phyloP scores from a whole-genome alignment of 257 asterid genomes.

The Handroanthus guayacan region DNA sequence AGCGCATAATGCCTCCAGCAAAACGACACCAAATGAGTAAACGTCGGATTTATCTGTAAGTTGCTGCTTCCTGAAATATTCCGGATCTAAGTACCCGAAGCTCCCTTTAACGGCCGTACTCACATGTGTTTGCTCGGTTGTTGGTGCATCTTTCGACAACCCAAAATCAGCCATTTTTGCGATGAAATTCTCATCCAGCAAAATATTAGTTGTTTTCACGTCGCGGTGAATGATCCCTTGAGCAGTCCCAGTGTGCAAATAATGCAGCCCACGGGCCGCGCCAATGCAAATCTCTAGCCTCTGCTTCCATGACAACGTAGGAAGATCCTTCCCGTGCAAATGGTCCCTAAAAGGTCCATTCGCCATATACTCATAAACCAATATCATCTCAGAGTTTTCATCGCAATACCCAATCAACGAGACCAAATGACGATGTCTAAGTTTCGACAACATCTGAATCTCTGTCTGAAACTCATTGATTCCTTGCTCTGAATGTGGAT shows the following conservation, averaged over 20 bases:
- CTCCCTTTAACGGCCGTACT: conserved; percentile 99
- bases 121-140: conserved; percentile 67
- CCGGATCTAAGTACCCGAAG: conserved; percentile 90
- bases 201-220: conserved; percentile 83
- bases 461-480: conserved; percentile 91
- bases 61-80: conserved; percentile 88
- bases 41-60: conserved; percentile 88
- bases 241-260: conserved; percentile 90
- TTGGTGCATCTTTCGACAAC: conserved; percentile 77
- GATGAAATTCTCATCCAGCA: conserved; percentile 70
- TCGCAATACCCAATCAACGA: conserved; percentile 93
- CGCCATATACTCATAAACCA: conserved; percentile 89
- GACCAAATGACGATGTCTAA: conserved; percentile 89
- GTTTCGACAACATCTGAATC: conserved; percentile 88
- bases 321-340: conserved; percentile 51
- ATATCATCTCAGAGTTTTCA: conserved; percentile 85
- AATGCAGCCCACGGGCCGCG: conserved; percentile 90
- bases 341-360: conserved; percentile 91
- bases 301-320: conserved; percentile 71
- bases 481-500: conserved; percentile 96
- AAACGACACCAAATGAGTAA: conserved; percentile 86
- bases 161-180: conserved; percentile 99
- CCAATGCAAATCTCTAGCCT: conserved; percentile 88
- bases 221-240: conserved; percentile 92
- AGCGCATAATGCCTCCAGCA: conserved; percentile 78